Conservation (phyloP, 1,139 yeast species). For the Pichia sp. region DNA sequence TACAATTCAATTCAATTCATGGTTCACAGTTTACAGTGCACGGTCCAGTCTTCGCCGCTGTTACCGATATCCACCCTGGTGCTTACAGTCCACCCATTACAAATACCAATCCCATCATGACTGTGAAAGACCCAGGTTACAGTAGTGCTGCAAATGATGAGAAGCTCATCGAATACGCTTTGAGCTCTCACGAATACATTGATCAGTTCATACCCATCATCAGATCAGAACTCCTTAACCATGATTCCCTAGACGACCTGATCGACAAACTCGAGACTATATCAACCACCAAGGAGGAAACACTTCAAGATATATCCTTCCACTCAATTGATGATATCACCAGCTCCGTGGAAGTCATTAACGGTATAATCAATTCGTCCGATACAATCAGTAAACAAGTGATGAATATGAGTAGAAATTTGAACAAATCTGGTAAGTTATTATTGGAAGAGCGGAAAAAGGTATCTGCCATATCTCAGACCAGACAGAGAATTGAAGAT, state of each 20-base stretch:
- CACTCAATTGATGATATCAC: conserved; percentile 54
- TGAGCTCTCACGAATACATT: conserved; percentile 62
- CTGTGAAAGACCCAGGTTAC: background rate
- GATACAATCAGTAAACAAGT: conserved; percentile 47
- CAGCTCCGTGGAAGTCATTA: conserved; percentile 49
- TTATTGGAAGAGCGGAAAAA: conserved; percentile 53
- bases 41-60: too few species aligned
- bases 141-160: conserved; percentile 9
- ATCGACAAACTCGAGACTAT: conserved; percentile 50
- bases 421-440: conserved; percentile 58
- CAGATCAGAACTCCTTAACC: conserved; percentile 49
- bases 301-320: conserved; percentile 55
- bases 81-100: too few species aligned
- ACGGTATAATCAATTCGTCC: conserved; percentile 48
- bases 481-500: conserved; percentile 54
- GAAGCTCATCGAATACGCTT: conserved; percentile 29
- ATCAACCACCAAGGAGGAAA: conserved; percentile 47
- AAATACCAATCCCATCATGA: background rate
- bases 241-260: conserved; percentile 50
- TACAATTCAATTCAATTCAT: too few species aligned
- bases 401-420: conserved; percentile 40
- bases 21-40: too few species aligned
- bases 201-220: conserved; percentile 80
- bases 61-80: too few species aligned
- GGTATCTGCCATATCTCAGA: conserved; percentile 49